Base-by-base conservation (phyloP, 305 asterid species). In the Fraxinus greggii region DNA sequence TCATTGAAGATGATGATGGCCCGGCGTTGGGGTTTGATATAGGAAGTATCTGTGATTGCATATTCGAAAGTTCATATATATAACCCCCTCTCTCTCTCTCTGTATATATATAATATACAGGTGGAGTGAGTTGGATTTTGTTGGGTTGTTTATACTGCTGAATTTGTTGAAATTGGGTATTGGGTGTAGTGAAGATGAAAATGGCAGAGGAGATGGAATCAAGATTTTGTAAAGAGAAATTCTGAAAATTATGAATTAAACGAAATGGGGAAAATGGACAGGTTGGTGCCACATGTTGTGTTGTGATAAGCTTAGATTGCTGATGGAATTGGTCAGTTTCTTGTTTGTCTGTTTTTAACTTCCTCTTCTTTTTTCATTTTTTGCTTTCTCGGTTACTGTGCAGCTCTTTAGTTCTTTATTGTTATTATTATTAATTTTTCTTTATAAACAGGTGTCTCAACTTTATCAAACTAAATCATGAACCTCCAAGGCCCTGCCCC, bases 1-100 rank as follows among this genome's bases (percentile, higher is more conserved):
- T 15, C 82, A 89, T 81, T 70, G 90, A 76, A 15, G 89, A 48
- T 0, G 85, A 42, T 40, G 92, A 78, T 7, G 89, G 78, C 19
- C 89, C 35, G 65, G 81, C 80, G 59, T 17, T 81, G 69, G 94
- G 93, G 79, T 86, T 87, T 23, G 97, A 87, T 81, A 94, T 80
- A 19, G 97, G 98, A 69, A 93, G 97, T 82, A 88, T 81, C 19
- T 86, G 87, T 4, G 93, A 75, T 79, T 85, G 86, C 97, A 91
- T 91, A 33, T 48, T 85, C 38, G 21, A 10, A 6, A 10, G 8
- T 10, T 32, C 78, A 54, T 33, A 12, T 70, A 33, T 40, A 51
- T 17, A 2, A 23, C 10, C 77, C 21, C 0, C 74, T 40, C 33
- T 78, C 7, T 23, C 74, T 63, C 9, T 19, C 10, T 21, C 1